phyloP scores from a whole-genome alignment of 1,139 yeast genomes.

The Taphrina deformans region DNA sequence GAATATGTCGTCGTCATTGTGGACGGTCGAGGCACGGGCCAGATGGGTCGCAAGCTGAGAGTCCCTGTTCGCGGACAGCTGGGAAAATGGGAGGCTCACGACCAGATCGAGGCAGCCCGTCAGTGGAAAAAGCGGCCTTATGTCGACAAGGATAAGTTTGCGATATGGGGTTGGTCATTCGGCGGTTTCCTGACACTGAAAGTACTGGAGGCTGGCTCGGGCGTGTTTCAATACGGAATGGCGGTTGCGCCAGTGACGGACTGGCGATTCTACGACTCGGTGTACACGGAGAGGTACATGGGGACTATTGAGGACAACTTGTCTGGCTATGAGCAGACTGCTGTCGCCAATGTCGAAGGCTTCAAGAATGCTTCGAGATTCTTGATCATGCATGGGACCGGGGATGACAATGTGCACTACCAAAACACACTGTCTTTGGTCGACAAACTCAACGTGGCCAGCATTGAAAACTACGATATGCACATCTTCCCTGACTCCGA shows the following conservation, averaged over 20 bases:
- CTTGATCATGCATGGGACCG: conserved; percentile 89
- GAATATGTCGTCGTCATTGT: conserved; percentile 64
- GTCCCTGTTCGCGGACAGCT: conserved; percentile 66
- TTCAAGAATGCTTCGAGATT: conserved; percentile 63
- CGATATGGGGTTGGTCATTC: conserved; percentile 96
- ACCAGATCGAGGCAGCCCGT: conserved; percentile 66
- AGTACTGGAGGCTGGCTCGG: conserved; percentile 69
- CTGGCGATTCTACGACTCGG: conserved; percentile 72
- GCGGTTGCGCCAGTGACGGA: conserved; percentile 90
- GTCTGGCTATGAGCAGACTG: conserved; percentile 54
- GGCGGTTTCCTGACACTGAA: conserved; percentile 81
- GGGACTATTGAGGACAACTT: conserved; percentile 60
- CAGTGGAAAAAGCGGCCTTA: conserved; percentile 57
- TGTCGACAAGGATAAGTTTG: conserved; percentile 65
- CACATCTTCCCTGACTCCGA: conserved; percentile 93
- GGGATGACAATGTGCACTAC: conserved; percentile 94
- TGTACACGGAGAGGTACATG: conserved; percentile 91
- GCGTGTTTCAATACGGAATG: conserved; percentile 74
- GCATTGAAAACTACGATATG: conserved; percentile 80
- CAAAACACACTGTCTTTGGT: conserved; percentile 78
- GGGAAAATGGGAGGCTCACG: conserved; percentile 88
- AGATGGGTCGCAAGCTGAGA: conserved; percentile 75
- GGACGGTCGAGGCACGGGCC: conserved; percentile 96
- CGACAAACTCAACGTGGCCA: conserved; percentile 63
- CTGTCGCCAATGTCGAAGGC: conserved; percentile 53